Evolutionary conservation across 2,329 filamentous ascomycete genomes (phyloP).

Genomic region (Aspergillus aculeatus): DNA sequence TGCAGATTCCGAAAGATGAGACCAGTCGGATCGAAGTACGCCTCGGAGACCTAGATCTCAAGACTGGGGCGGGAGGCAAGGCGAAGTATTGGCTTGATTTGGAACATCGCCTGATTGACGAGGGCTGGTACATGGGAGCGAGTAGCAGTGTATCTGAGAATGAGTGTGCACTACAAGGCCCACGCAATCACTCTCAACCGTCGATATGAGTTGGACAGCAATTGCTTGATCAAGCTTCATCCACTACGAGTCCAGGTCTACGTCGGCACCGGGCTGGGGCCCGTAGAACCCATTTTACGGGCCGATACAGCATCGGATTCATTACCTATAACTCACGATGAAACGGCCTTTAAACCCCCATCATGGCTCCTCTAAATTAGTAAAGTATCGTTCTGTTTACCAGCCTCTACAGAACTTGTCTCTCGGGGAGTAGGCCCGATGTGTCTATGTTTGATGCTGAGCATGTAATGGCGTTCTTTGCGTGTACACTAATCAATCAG

Average conservation of each 20-base stretch:
- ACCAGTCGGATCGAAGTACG: slow-evolving; percentile 45
- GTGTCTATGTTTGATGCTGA: no score
- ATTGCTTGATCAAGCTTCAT: neutral
- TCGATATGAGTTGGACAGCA: slow-evolving; percentile 17
- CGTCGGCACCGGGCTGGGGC: no score
- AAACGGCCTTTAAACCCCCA: no score
- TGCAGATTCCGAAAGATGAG: slow-evolving; percentile 37
- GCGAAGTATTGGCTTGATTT: slow-evolving; percentile 65
- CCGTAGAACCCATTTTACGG: no score
- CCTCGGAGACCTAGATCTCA: slow-evolving; percentile 75
- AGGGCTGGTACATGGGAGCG: slow-evolving; percentile 63
- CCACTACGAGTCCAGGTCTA: neutral
- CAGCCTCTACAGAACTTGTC: no score
- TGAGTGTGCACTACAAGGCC: slow-evolving; percentile 34
- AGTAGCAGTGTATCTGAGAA: slow-evolving; percentile 32
- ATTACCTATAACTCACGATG: no score
- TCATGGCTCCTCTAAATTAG: no score
- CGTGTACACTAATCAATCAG: no score
- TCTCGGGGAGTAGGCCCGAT: no score
- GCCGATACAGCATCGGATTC: no score
- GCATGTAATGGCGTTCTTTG: no score
- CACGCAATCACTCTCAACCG: slow-evolving; percentile 16
- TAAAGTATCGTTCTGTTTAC: no score
- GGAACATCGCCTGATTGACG: slow-evolving; percentile 62
- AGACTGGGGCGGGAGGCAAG: slow-evolving; percentile 64